Base-by-base conservation (phyloP, 345 rosid species). In the Leavenworthia alabamica region DNA sequence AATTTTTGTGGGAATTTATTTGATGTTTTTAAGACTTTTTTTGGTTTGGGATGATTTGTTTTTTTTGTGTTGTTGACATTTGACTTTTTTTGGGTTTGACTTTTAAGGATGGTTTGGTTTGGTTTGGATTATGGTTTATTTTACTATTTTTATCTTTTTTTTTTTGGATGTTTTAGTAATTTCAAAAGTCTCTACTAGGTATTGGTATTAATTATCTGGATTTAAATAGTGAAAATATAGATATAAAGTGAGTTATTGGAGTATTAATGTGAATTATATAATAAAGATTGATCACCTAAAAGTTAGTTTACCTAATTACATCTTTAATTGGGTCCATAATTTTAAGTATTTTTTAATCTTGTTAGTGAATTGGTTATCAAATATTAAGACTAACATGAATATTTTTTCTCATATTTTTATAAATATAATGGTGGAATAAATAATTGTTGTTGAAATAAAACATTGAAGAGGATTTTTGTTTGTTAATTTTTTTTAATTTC, bases 1-100 rank as follows among this genome's bases (percentile, higher is more conserved):
- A 69, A 19, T 53, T 61, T 69, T 69, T 61, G 68, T 62, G 67
- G 67, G 62, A 23, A 50, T 48, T 14, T 31, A 31, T 67, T 67
- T 67, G 41, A n/a, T 1, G 26, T 42, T 58, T 62, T 51, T 67
- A 40, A 40, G 52, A 37, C 56, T n/a, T 66, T 56, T n/a, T 66
- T 56, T 35, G 48, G 13, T 48, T 48, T 0, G 19, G 29, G 31
- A 32, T 59, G 55, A 26, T 10, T 50, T 68, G 56, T 13, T 60
- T 41, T 8, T 61, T 43, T 35, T 53, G n/a, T n/a, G n/a, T n/a
- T n/a, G n/a, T 61, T 61, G 56, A 61, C 56, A 20, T 44, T 6
- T 29, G 42, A 58, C 27, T 12, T 17, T 12, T 17, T 41, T 32
- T 45, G 42, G 31, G 8, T 44, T 19, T 3, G 56, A 29, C 35